Conservation (phyloP, 345 rosid genomes). For the Syzygium grande region DNA sequence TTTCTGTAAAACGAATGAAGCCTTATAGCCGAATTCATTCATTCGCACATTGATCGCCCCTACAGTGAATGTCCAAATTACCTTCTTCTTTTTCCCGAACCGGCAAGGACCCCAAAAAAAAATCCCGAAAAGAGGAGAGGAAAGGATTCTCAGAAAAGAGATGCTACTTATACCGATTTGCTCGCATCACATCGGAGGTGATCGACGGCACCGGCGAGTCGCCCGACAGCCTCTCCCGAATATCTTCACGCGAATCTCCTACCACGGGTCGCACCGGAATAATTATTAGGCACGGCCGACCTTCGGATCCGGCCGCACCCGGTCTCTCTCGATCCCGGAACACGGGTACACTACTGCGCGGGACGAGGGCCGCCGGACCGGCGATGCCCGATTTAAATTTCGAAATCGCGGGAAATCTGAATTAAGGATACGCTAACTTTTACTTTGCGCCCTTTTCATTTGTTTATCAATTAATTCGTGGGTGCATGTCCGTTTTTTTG, state of each 20-base stretch:
- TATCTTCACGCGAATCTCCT: not conserved
- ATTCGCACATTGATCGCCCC: fast-evolving
- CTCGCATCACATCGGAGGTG: fast-evolving
- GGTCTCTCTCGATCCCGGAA: not conserved
- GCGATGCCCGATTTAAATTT: not conserved
- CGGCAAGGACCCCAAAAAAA: too few relatives aligned
- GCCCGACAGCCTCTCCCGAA: fast-evolving
- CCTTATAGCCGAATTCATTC: not conserved
- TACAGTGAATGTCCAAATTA: fast-evolving
- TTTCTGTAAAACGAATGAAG: too few relatives aligned
- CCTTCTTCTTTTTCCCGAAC: not conserved
- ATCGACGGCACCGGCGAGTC: too few relatives aligned
- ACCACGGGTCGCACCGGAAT: not conserved
- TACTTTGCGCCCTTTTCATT: not conserved
- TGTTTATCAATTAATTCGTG: too few relatives aligned
- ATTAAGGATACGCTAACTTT: not conserved
- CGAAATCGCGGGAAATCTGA: not conserved
- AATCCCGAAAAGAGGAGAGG: too few relatives aligned
- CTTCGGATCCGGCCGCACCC: not conserved
- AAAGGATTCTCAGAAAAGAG: too few relatives aligned
- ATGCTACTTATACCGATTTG: not conserved
- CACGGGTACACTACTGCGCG: fast-evolving
- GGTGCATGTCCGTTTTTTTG: not conserved
- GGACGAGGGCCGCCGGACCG: not conserved
- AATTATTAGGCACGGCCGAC: not conserved